phyloP scores from a whole-genome alignment of 2,329 filamentous ascomycete species.

The Calcarisporium arbuscula region DNA sequence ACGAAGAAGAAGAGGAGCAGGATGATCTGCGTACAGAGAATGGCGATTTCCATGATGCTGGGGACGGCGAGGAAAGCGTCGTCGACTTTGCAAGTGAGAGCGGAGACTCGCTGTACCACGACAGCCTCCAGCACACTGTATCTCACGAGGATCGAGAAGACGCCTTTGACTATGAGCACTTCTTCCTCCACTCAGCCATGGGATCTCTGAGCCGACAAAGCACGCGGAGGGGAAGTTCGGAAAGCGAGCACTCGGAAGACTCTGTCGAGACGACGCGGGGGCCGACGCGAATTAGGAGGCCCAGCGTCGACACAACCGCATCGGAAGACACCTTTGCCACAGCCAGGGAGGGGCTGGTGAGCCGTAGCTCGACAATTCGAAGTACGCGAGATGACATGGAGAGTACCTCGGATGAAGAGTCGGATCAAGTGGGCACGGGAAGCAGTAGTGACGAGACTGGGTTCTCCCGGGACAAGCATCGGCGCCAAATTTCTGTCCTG shows the following conservation, averaged over 20 bases:
- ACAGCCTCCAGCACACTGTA: conserved; percentile 50
- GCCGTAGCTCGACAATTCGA: conserved; percentile 25
- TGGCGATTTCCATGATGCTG: conserved; percentile 11
- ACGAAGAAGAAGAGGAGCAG: conserved; percentile 7
- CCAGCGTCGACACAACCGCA: conserved; percentile 43
- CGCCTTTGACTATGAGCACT: conserved; percentile 94
- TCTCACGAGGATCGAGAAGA: conserved; percentile 92
- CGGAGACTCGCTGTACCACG: conserved; percentile 57
- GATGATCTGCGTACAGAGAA: conserved; percentile 9
- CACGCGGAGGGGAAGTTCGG: conserved; percentile 31
- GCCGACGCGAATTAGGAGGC: conserved; percentile 31
- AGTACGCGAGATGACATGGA: conserved; percentile 7
- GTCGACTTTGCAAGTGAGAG: conserved; percentile 50
- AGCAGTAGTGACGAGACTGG: conserved; percentile 18
- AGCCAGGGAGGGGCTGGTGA: conserved; percentile 42
- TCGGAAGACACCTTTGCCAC: conserved; percentile 52
- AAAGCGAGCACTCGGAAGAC: conserved; percentile 52
- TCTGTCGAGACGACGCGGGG: conserved; percentile 57
- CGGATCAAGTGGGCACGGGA: conserved; percentile 15
- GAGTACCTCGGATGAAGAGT: conserved; percentile 13
- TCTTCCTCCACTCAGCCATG: conserved; percentile 89
- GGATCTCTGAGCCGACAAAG: conserved; percentile 57
- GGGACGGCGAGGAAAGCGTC: conserved; percentile 29
- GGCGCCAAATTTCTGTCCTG: conserved; percentile 28
- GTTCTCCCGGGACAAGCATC: conserved; percentile 11